These are phyloP conservation scores for Fusarium sacchari DNA, from an alignment of 2,329 filamentous ascomycete genomes.

Conservation along the genomic window DNA sequence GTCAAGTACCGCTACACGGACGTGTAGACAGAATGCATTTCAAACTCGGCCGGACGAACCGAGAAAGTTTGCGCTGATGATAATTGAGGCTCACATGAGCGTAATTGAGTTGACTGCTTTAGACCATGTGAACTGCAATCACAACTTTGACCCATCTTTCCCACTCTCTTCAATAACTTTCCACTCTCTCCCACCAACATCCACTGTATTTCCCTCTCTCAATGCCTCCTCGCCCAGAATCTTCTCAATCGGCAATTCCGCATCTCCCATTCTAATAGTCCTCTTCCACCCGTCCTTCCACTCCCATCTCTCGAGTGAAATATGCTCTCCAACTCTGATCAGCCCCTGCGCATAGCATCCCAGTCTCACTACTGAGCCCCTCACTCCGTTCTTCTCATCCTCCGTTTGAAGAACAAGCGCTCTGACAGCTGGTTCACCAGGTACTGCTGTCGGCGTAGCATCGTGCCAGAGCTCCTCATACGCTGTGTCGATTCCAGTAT, in stretches of 20 bases:
- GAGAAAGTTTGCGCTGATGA: background rate
- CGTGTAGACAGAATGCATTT: conserved; percentile 18
- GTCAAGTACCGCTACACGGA: background rate
- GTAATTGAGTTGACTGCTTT: background rate
- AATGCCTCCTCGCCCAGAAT: conserved; percentile 21
- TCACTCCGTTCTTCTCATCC: conserved; percentile 35
- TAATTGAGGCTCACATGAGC: background rate
- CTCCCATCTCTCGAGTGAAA: conserved; percentile 66
- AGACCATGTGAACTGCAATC: background rate
- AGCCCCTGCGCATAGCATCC: conserved; percentile 68
- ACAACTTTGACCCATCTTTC: background rate
- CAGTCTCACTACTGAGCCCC: conserved; percentile 64
- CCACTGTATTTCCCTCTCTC: conserved; percentile 33
- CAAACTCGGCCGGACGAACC: conserved; percentile 4
- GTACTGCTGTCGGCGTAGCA: conserved; percentile 46
- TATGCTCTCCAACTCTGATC: conserved; percentile 53
- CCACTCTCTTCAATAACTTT: conserved; percentile 47
- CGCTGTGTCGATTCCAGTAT: conserved; percentile 57
- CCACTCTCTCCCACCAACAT: conserved; percentile 45
- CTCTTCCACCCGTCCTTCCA: conserved; percentile 52
- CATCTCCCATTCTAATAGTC: conserved; percentile 49
- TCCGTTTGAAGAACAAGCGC: conserved; percentile 19
- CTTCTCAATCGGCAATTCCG: conserved; percentile 49
- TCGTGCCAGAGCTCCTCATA: conserved; percentile 78
- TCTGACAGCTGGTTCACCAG: background rate